Base-by-base conservation (phyloP, 2,329 filamentous ascomycete genomes). In the Xylaria multiplex region DNA sequence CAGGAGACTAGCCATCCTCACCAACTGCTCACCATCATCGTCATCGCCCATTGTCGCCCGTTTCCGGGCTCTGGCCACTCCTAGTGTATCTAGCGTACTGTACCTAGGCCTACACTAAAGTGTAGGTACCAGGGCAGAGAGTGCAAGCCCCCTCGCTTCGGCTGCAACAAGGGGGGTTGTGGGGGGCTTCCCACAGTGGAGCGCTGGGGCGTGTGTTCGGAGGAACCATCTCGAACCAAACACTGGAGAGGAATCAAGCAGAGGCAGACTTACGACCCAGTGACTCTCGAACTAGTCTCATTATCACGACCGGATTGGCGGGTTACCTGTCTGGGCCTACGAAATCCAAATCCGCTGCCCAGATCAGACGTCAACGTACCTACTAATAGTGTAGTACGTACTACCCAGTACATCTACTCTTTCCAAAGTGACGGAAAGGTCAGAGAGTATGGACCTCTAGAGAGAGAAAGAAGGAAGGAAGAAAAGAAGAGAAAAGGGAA, bases 271-370 rank as follows among this genome's bases (percentile, higher is more conserved):
- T 45, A 35, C 19, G 43, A 35, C 40, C 46, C 32, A 59, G 42
- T 58, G 59, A 62, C 64, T 49, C 55, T 62, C 48, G 54, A 66
- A 63, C 58, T 65, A 45, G 46, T 19, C 22, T 42, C 57, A 58
- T 64, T 54, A 46, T 58, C 49, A 40, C 24, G 42, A 46, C 37
- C 37, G 53, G 49, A 59, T 59, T 62, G 62, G 50, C 62, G 65
- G 65, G 50, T 65, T 65, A 30, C 65, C 65, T 57, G 54, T 65
- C 65, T 65, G 43, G 62, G 65, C 54, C 58, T 24, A 50, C 46
- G 32, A 67, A 64, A 61, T 67, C 50, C 61, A 64, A 67, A 67
- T 58, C 60, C 48, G 56, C 61, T 43, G 53, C 48, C 54, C 54
- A 55, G 48, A 59, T 22, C 54, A 59, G 35, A 14, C 6, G 24